phyloP scores from a whole-genome alignment of 768 basidiomycete genomes.

The Clitopilus hobsonii region DNA sequence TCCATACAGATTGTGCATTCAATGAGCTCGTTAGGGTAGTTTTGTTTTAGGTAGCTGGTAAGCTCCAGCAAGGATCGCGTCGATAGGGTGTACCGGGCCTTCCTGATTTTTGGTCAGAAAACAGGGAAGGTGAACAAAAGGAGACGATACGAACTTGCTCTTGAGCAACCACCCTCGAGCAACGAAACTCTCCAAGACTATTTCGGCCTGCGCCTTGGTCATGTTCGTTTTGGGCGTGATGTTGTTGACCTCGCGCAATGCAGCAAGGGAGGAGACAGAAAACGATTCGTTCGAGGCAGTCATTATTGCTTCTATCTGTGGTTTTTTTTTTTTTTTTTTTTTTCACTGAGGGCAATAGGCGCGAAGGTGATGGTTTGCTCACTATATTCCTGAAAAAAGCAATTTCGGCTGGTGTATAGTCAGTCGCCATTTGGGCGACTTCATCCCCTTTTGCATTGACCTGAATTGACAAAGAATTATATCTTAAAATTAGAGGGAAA shows the following conservation, averaged over 20 bases:
- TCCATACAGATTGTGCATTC: slow-evolving; percentile 76
- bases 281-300: slow-evolving; percentile 69
- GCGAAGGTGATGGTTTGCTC: slow-evolving; percentile 19
- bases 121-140: too few relatives aligned
- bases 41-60: slow-evolving; percentile 63
- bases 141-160: slow-evolving; percentile 53
- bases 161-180: slow-evolving; percentile 76
- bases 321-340: too few relatives aligned
- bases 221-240: slow-evolving; percentile 58
- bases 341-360: not conserved
- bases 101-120: too few relatives aligned
- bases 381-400: slow-evolving; percentile 83
- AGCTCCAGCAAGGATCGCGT: slow-evolving; percentile 74
- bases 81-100: slow-evolving; percentile 72
- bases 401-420: slow-evolving; percentile 76
- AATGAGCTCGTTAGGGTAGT: slow-evolving; percentile 63
- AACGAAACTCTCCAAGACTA: slow-evolving; percentile 72
- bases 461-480: slow-evolving; percentile 29
- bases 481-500: not conserved
- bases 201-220: slow-evolving; percentile 72
- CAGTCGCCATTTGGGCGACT: slow-evolving; percentile 80
- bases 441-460: slow-evolving; percentile 79
- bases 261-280: slow-evolving; percentile 73
- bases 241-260: slow-evolving; percentile 61
- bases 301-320: slow-evolving; percentile 84